These are phyloP conservation scores for Lipomyces spencermartinsiae DNA, from an alignment of 805 yeast genomes.

Conservation along the genomic window DNA sequence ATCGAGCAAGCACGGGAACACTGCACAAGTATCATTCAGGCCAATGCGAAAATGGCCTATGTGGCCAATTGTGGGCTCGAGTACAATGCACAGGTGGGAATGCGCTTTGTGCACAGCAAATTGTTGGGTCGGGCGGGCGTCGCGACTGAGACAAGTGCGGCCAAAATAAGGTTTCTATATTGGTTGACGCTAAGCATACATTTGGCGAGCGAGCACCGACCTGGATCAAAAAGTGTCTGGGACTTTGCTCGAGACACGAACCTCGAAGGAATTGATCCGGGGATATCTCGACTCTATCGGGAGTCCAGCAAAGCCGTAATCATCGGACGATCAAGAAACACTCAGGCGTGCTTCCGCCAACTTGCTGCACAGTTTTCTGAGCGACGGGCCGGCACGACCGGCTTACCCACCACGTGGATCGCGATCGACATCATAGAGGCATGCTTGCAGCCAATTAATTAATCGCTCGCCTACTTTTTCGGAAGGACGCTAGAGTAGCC, in stretches of 20 bases:
- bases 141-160: neutral
- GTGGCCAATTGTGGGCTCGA: neutral
- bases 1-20: neutral
- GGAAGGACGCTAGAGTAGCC: no score
- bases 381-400: no score
- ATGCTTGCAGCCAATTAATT: no score
- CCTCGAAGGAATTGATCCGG: neutral
- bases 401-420: no score
- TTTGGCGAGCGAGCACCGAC: neutral
- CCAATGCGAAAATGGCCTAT: neutral
- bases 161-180: neutral
- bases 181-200: neutral
- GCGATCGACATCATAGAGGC: no score
- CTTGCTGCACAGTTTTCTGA: no score
- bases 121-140: neutral
- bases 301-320: neutral
- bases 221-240: neutral
- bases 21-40: neutral
- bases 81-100: neutral
- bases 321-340: neutral
- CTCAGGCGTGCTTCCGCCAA: no score
- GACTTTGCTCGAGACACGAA: no score
- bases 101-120: neutral
- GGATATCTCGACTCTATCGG: neutral
- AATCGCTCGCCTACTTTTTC: no score